Evolutionary conservation across 73 alveolate species (phyloP).

Genomic region (Paramecium pentaurelia): DNA sequence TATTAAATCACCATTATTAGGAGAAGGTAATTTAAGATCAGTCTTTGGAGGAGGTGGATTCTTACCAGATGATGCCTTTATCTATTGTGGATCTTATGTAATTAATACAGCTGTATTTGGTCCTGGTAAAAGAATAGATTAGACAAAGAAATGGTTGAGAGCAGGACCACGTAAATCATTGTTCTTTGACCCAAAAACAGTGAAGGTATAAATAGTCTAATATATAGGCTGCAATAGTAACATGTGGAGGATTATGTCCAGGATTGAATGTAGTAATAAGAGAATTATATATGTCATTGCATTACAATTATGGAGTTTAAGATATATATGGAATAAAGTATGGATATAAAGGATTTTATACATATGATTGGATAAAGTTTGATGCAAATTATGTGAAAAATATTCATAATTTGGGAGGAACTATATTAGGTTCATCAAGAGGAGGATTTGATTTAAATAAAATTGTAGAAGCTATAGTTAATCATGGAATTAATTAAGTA

Average conservation of each 20-base stretch:
- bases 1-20: constrained; percentile 62
- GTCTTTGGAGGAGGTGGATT: constrained; percentile 81
- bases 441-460: constrained; percentile 88
- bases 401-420: constrained; percentile 96
- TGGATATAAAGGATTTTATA: constrained; percentile 96
- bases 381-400: constrained; percentile 82
- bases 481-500: constrained; percentile 83
- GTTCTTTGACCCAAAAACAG: constrained; percentile 85
- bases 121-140: constrained; percentile 42
- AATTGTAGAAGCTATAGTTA: constrained; percentile 71
- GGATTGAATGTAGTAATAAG: constrained; percentile 97
- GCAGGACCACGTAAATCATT: constrained; percentile 95
- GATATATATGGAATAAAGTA: constrained; percentile 92
- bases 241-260: constrained; percentile 99
- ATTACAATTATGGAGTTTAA: constrained; percentile 85
- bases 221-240: constrained; percentile 93
- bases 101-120: constrained; percentile 60
- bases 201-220: constrained; percentile 57
- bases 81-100: constrained; percentile 57
- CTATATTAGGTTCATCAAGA: constrained; percentile 90
- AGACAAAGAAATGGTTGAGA: constrained; percentile 69
- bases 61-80: constrained; percentile 64
- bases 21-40: constrained; percentile 69
- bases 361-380: constrained; percentile 77
- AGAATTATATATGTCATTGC: constrained; percentile 95